Base-by-base conservation (phyloP, 208 protist species). In the Acanthamoeba quina region DNA sequence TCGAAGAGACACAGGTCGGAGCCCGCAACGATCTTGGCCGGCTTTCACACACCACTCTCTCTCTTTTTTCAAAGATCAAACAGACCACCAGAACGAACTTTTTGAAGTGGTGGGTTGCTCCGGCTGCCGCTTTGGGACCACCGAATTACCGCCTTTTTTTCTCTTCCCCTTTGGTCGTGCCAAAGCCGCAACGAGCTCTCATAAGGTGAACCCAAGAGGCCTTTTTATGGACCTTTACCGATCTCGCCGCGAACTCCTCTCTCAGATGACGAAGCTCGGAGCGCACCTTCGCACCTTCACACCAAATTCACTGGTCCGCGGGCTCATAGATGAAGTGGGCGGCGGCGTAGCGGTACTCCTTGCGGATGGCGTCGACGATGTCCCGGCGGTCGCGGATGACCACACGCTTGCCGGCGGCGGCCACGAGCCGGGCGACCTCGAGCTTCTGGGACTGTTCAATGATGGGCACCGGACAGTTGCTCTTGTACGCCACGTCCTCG, bases 401-500 rank as follows among this genome's bases (percentile, higher is more conserved):
- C 4, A 97, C 96, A 2, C 76, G 3, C 26, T 66, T 97, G 49
- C 96, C 95, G 15, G 15, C 37, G 13, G 96, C 76, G 62, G 91
- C 95, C 9, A 97, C 68, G 7, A 64, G 44, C 15, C 62, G 52
- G 11, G 96, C 96, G 72, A 97, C 95, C 56, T 94, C 64, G 3
- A 97, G 68, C 85, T 96, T 96, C 21, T 95, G 94, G 29, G 94
- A 96, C 76, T 97, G 94, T 90, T 97, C 96, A 31, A 96, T 96
- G 58, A 97, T 97, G 34, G 95, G 94, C 13, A 97, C 96, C 24
- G 95, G 95, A 54, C 95, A 96, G 49, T 95, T 86, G 47, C 44
- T 47, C 78, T 97, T 97, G 90, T 97, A 97, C 21, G 95, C 95
- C 37, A 97, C 86, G 56, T 97, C 90, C 58, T 96, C 95, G 56